Evolutionary conservation across 2,329 filamentous ascomycete species (phyloP).

Genomic region (Fusarium xyrophilum): DNA sequence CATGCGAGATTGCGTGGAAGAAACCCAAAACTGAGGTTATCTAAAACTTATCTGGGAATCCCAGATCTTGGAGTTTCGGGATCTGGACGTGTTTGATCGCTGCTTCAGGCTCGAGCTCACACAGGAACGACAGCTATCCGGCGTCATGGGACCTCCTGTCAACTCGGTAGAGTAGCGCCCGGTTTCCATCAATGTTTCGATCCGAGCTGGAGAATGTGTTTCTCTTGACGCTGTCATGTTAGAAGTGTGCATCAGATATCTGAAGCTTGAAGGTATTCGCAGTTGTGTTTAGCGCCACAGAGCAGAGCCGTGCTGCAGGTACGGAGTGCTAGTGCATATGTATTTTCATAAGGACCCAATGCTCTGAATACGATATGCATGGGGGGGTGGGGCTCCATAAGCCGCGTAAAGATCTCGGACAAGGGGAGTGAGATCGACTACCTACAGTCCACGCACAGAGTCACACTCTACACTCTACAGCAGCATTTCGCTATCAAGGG

Average conservation of each 20-base stretch:
- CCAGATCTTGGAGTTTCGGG: constrained; percentile 33
- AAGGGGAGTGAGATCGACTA: constrained; percentile 29
- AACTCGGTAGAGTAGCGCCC: constrained; percentile 19
- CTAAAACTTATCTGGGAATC: constrained; percentile 29
- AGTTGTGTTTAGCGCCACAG: constrained; percentile 24
- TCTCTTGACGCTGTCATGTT: constrained; percentile 22
- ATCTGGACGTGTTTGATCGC: constrained; percentile 35
- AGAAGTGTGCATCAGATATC: constrained; percentile 32
- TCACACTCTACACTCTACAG: background rate
- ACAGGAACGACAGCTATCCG: constrained; percentile 35
- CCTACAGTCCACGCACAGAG: background rate
- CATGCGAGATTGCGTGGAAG: background rate
- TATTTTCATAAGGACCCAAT: background rate
- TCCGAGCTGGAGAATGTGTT: constrained; percentile 22
- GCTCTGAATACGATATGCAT: constrained; percentile 7
- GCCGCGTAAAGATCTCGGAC: constrained; percentile 22
- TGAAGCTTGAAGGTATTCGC: constrained; percentile 19
- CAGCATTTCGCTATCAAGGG: constrained; percentile 22
- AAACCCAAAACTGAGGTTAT: constrained; percentile 19
- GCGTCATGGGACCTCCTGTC: constrained; percentile 33
- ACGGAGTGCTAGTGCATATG: constrained; percentile 4
- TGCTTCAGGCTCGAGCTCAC: constrained; percentile 36
- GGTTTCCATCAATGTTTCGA: constrained; percentile 22
- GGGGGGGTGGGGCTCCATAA: background rate
- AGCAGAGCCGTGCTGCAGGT: background rate